These are phyloP conservation scores for Diddensiella santjacobensis DNA, from an alignment of 805 yeast genomes.

Conservation along the genomic window DNA sequence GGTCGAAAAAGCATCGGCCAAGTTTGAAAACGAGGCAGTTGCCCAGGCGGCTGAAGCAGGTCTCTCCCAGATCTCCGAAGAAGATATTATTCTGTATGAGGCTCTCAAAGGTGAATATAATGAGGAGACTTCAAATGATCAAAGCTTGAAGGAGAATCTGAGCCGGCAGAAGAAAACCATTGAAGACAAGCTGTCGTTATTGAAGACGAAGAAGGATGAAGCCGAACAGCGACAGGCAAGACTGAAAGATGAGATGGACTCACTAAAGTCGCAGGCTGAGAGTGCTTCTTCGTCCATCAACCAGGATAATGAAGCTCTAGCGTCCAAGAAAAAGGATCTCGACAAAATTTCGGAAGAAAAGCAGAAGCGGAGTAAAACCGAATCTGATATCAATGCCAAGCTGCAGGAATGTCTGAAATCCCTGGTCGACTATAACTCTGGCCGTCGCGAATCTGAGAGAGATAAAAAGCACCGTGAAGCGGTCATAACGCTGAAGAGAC, in stretches of 20 bases:
- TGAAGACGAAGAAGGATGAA: constrained; percentile 20
- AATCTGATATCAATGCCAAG: constrained; percentile 58
- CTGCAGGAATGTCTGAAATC: constrained; percentile 56
- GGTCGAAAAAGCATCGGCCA: constrained; percentile 40
- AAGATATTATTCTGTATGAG: constrained; percentile 56
- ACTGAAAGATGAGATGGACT: constrained; percentile 34
- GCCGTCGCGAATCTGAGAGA: constrained; percentile 67
- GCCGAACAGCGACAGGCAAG: constrained; percentile 14
- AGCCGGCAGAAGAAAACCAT: constrained; percentile 25
- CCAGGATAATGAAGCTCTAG: constrained; percentile 24
- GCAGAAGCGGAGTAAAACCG: constrained; percentile 36
- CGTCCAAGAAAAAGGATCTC: constrained; percentile 25
- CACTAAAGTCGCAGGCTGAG: constrained; percentile 37
- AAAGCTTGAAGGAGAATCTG: constrained; percentile 22
- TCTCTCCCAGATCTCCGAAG: constrained; percentile 41
- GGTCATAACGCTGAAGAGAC: constrained; percentile 59
- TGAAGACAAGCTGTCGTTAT: constrained; percentile 22
- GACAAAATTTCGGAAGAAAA: constrained; percentile 26
- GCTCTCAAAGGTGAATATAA: constrained; percentile 49
- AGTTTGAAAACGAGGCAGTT: constrained; percentile 38
- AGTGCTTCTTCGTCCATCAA: constrained; percentile 31
- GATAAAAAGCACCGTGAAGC: constrained; percentile 72
- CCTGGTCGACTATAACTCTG: constrained; percentile 71
- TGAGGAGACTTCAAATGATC: constrained; percentile 25
- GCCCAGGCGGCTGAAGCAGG: constrained; percentile 32